Percentiles rank a stretch among this genome's conserved stretches.
These are phyloP conservation scores for Pythium dissimile DNA, from an alignment of 352 stramenopile species.

Conservation along the genomic window DNA sequence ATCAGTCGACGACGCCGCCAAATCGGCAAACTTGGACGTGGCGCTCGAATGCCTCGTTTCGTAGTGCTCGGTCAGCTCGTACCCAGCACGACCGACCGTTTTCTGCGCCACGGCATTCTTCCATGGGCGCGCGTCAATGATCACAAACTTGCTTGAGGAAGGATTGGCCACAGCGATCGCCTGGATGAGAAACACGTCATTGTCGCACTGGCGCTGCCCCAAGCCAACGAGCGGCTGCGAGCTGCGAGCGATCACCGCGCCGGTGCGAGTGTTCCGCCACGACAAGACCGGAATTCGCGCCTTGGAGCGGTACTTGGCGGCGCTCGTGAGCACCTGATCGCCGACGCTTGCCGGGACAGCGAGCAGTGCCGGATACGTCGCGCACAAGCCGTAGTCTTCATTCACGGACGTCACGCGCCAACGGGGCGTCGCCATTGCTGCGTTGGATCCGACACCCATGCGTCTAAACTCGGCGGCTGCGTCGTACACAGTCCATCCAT, in stretches of 20 bases:
- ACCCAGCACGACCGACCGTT: slow-evolving; percentile 83
- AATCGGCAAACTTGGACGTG: slow-evolving; percentile 62
- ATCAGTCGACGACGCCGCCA: slow-evolving; percentile 32
- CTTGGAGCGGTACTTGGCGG: slow-evolving; percentile 86
- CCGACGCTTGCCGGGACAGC: slow-evolving; percentile 61
- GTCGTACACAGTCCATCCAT: slow-evolving; percentile 75
- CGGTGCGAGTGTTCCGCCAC: slow-evolving; percentile 71
- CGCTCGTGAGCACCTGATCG: slow-evolving; percentile 55
- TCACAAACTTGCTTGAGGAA: slow-evolving; percentile 79
- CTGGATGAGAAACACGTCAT: slow-evolving; percentile 83
- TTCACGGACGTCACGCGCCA: slow-evolving; percentile 78
- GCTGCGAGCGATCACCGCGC: slow-evolving; percentile 76
- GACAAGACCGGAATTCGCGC: slow-evolving; percentile 77
- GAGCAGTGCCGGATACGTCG: slow-evolving; percentile 77
- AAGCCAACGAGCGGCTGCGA: slow-evolving; percentile 83
- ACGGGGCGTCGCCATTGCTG: slow-evolving; percentile 30
- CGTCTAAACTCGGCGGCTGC: slow-evolving; percentile 63
- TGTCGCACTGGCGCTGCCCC: slow-evolving; percentile 76
- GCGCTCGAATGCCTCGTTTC: slow-evolving; percentile 59
- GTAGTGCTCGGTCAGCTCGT: slow-evolving; percentile 86
- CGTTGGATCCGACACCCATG: slow-evolving; percentile 40
- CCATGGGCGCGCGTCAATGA: slow-evolving; percentile 88
- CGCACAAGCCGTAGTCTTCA: slow-evolving; percentile 59
- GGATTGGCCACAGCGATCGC: slow-evolving; percentile 73
- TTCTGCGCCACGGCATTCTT: slow-evolving; percentile 90